Conservation (phyloP, 805 yeast genomes). For the Schwanniomyces yamadae region DNA sequence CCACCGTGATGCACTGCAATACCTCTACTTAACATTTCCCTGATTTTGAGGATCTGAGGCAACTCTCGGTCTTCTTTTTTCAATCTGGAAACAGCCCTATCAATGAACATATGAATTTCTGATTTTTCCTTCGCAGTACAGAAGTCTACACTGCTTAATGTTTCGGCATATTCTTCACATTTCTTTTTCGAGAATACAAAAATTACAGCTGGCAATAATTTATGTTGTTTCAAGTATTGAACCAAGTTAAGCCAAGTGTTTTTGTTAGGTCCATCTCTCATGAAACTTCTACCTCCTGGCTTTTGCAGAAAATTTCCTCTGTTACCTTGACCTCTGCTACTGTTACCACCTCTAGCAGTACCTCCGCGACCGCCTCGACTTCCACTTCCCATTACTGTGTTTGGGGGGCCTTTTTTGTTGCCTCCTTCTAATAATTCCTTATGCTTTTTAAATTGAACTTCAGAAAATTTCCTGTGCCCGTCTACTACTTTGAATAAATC, state of each 20-base stretch:
- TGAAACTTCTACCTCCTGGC: constrained; percentile 27
- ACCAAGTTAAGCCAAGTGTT: constrained; percentile 76
- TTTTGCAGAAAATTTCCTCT: constrained; percentile 20
- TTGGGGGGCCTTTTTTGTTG: constrained; percentile 34
- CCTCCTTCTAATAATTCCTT: constrained; percentile 48
- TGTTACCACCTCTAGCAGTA: constrained; percentile 44
- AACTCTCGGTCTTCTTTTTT: constrained; percentile 89
- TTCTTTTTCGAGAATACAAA: constrained; percentile 92
- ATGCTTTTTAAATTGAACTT: constrained; percentile 61
- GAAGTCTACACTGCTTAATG: constrained; percentile 71
- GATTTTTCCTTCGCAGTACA: constrained; percentile 84
- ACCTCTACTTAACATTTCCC: constrained; percentile 84
- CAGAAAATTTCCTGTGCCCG: constrained; percentile 67
- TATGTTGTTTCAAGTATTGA: constrained; percentile 62
- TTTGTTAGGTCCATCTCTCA: constrained; percentile 69
- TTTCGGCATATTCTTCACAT: constrained; percentile 90
- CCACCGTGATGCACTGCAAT: constrained; percentile 98
- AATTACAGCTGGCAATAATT: constrained; percentile 84
- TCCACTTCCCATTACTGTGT: constrained; percentile 36
- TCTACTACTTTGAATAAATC: constrained; percentile 72
- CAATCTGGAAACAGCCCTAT: constrained; percentile 80
- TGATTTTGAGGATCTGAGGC: constrained; percentile 83
- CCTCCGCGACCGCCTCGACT: constrained; percentile 46
- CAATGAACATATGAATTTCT: constrained; percentile 90
- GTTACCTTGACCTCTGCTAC: constrained; percentile 20